Evolutionary conservation across 768 basidiomycete species (phyloP).

Genomic region (Rhizopogon roseolus): DNA sequence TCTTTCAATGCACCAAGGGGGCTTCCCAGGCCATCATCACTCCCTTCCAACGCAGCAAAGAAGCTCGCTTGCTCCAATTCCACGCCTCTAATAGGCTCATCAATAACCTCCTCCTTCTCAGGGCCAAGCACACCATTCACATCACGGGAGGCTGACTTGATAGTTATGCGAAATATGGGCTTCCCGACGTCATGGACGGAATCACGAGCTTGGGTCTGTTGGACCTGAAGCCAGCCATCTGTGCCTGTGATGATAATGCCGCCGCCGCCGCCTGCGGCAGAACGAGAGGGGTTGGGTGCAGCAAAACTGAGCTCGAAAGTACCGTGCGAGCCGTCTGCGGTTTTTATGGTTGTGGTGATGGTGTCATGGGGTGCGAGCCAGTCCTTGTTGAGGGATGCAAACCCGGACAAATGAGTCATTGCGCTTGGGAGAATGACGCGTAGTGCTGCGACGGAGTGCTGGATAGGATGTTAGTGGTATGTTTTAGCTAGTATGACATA

Average conservation of each 20-base stretch:
- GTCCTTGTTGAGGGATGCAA: slow-evolving; percentile 63
- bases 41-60: slow-evolving; percentile 42
- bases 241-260: slow-evolving; percentile 50
- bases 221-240: slow-evolving; percentile 54
- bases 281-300: slow-evolving; percentile 40
- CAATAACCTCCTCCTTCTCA: slow-evolving; percentile 42
- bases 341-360: slow-evolving; percentile 50
- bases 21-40: slow-evolving; percentile 52
- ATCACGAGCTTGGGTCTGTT: slow-evolving; percentile 23
- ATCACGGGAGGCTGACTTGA: slow-evolving; percentile 27
- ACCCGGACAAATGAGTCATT: slow-evolving; percentile 54
- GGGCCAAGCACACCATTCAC: slow-evolving; percentile 13
- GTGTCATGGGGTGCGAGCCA: slow-evolving; percentile 80
- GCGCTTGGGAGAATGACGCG: slow-evolving; percentile 52
- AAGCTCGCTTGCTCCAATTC: slow-evolving; percentile 54
- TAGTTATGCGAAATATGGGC: slow-evolving; percentile 30
- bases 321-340: slow-evolving; percentile 50
- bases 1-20: slow-evolving; percentile 64
- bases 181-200: slow-evolving; percentile 18
- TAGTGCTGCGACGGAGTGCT: slow-evolving; percentile 68
- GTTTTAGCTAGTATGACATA: not conserved
- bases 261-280: slow-evolving; percentile 19
- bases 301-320: slow-evolving; percentile 62
- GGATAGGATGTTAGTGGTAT: not conserved
- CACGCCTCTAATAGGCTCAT: slow-evolving; percentile 48